Conservation (phyloP, 345 rosid species). For the Gossypium ekmanianum region DNA sequence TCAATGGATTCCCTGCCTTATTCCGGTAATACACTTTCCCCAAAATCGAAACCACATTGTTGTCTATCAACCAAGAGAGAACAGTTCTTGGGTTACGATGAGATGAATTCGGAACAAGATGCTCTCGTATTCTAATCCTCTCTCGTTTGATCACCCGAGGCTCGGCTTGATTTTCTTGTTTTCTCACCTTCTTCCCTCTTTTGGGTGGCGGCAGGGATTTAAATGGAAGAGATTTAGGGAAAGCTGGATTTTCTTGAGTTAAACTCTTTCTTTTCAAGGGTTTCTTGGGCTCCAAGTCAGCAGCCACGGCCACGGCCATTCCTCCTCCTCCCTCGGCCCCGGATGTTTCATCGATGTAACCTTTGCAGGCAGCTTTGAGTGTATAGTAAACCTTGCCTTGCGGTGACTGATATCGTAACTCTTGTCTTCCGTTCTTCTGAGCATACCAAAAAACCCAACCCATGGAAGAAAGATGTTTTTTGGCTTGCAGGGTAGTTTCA, state of each 20-base stretch:
- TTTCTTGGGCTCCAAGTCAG: neutral
- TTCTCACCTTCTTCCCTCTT: neutral
- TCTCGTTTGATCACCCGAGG: neutral
- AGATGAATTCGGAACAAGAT: neutral
- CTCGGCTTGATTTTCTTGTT: neutral
- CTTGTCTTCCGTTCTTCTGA: neutral
- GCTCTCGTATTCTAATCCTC: conserved; percentile 14
- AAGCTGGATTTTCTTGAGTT: neutral
- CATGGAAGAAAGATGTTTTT: conserved; percentile 15
- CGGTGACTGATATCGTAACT: conserved; percentile 21
- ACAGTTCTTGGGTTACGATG: conserved; percentile 19
- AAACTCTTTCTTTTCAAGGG: neutral
- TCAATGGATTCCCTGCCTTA: conserved; percentile 10
- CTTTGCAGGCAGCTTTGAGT: conserved; percentile 25
- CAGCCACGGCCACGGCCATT: neutral
- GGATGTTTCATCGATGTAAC: neutral
- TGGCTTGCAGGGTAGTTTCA: conserved; percentile 12
- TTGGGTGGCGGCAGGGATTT: neutral
- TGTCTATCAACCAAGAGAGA: conserved; percentile 46
- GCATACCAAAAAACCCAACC: conserved; percentile 22
- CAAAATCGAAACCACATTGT: conserved; percentile 21
- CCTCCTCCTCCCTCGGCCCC: neutral
- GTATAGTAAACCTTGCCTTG: conserved; percentile 10
- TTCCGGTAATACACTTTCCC: conserved; percentile 31
- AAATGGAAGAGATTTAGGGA: neutral